Base-by-base conservation (phyloP, 1,284 basidiomycete genomes). In the Leucoagaricus sp. region DNA sequence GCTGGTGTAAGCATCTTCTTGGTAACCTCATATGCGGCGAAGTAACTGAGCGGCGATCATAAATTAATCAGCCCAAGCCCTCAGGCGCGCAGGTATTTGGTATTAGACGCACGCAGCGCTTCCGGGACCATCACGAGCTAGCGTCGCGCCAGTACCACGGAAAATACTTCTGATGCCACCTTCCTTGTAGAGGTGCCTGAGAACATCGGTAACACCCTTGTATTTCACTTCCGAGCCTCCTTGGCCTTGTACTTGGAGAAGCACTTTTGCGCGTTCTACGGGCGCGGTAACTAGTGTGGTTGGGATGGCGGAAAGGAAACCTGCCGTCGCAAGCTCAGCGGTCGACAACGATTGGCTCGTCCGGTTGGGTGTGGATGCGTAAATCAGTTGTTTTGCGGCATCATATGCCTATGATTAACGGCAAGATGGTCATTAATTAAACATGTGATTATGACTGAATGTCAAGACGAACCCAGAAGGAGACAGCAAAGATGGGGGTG, bases 401-500 rank as follows among this genome's bases (percentile, higher is more conserved):
- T 98, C 96, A 72, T 98, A 99, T 17, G 93, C 94, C 94, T 95
- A 61, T 40, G 33, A 41, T 48, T 23, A 28, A 49, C 4, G 17
- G 38, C 12, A 45, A 23, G 23, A 38, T 21, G 33, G 34, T 29
- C 12, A 48, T 46, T 44, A 53, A 48, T 31, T 48, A 26, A n/a
- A n/a, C 31, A 50, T 33, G 36, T 45, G 21, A 50, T 53, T 26
- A 34, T 29, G 28, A 34, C 15, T 10, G 17, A 29, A 34, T 8
- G 13, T 33, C 34, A 31, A 23, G 49, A 69, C 82, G 60, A 69
- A 93, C 94, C 95, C 96, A 98, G 80, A 99, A 99, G 3, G 95
- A 98, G 45, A 99, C 80, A 12, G 97, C 97, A 69, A 99, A 99
- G 70, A 99, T 99, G 48, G 97, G 97, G 2, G 97, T 98, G 29